These are phyloP conservation scores for Fusarium sororula DNA, from an alignment of 2,329 filamentous ascomycete species.

Conservation along the genomic window DNA sequence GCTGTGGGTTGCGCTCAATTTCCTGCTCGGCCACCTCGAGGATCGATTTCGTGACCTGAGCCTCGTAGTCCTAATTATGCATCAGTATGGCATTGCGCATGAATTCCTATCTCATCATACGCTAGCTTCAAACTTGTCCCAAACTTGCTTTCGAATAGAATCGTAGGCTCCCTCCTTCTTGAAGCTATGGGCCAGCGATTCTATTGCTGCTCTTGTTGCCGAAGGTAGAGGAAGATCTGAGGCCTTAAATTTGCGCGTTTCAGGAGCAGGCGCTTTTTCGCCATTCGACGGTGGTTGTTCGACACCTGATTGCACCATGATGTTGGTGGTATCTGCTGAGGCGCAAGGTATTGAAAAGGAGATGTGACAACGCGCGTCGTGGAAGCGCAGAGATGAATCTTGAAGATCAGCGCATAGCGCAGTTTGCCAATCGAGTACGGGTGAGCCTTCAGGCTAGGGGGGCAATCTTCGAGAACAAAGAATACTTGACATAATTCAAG, in stretches of 20 bases:
- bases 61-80: slow-evolving; percentile 70
- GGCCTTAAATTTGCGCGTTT: slow-evolving; percentile 69
- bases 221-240: slow-evolving; percentile 79
- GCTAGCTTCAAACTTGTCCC: slow-evolving; percentile 76
- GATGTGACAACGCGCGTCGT: slow-evolving; percentile 4
- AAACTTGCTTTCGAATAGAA: slow-evolving; percentile 77
- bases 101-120: slow-evolving; percentile 53
- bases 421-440: not conserved
- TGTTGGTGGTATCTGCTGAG: not conserved
- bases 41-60: slow-evolving; percentile 71
- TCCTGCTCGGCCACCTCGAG: slow-evolving; percentile 77
- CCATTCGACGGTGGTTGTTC: slow-evolving; percentile 32
- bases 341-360: slow-evolving; percentile 18
- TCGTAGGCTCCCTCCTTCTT: slow-evolving; percentile 90
- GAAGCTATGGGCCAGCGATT: slow-evolving; percentile 79
- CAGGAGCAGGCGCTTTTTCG: slow-evolving; percentile 21
- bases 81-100: slow-evolving; percentile 34
- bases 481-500: slow-evolving; percentile 7
- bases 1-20: slow-evolving; percentile 76
- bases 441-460: not conserved
- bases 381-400: slow-evolving; percentile 19
- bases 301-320: slow-evolving; percentile 37
- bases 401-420: slow-evolving; percentile 31
- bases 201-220: slow-evolving; percentile 77
- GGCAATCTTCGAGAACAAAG: not conserved